Base-by-base conservation (phyloP, 306 rosid species). In the Dalbergia cochinchinensis region DNA sequence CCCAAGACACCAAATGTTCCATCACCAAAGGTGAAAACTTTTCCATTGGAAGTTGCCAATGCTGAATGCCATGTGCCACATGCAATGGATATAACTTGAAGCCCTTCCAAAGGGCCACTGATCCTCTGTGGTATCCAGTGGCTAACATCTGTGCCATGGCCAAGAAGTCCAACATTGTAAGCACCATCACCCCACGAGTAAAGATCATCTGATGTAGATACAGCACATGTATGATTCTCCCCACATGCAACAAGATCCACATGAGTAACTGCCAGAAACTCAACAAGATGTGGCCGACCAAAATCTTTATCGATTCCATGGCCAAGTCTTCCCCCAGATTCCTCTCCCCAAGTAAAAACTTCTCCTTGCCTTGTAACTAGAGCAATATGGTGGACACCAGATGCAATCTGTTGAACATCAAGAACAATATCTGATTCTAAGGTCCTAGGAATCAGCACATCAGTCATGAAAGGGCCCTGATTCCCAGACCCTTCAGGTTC, bases 61-160 rank as follows among this genome's bases (percentile, higher is more conserved):
- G 99, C 99, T 11, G 99, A 89, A 92, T 96, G 99, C 99, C 99
- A 96, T 11, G 98, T 86, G 81, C 99, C 99, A 80, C 99, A 96
- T 26, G 99, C 92, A 78, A 93, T 80, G 1, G 96, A 96, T 77
- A 88, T 58, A 78, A 96, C 98, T 75, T 96, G 98, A 74, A 90
- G 94, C 67, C 99, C 98, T 84, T 96, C 98, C 35, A 96, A 50
- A 72, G 99, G 88, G 84, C 97, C 93, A 5, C 80, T 64, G 60
- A 96, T 71, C 78, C 96, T 88, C 77, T 90, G 93, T 8, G 99
- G 99, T 82, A 93, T 86, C 99, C 99, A 93, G 65, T 96, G 99
- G 59, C 98, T 90, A 47, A 80, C 89, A 78, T 93, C 87, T 4
- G 97, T 93, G 34, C 99, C 98, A 45, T 91, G 96, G 47, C 99